Base-by-base conservation (phyloP, 352 stramenopile species). In the Peronospora tabacina region DNA sequence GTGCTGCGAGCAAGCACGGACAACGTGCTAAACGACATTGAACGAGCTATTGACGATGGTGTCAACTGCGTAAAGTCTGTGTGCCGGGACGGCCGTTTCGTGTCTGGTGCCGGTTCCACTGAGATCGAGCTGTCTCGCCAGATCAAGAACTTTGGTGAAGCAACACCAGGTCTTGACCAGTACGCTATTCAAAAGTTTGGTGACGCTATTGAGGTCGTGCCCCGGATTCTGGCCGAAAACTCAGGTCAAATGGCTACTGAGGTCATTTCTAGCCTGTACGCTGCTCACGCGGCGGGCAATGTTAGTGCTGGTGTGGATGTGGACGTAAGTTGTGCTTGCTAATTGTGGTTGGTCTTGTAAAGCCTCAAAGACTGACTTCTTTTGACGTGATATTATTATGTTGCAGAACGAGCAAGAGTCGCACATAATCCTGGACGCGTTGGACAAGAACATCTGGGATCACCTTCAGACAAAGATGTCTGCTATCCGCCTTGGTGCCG, bases 181-280 rank as follows among this genome's bases (percentile, higher is more conserved):
- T 99, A 99, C 72, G 95, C 96, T 49, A 98, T 99, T 69, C 94
- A 96, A 55, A 98, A 98, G 67, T 99, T 99, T 72, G 96, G 90
- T 43, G 96, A 99, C 45, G 94, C 96, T 17, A 80, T 99, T 24
- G 95, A 99, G 69, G 87, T 99, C 33, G 87, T 99, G 30, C 95
- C 96, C 8, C 82, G 95, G 24, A 98, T 96, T 50, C 75, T 99
- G 44, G 95, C 96, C 2, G 96, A 99, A 69, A 99, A 98, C 79
- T 85, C 94, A 1, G 96, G 97, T 22, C 87, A 97, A 69, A 94
- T 98, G 82, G 89, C 90, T 19, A 94, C 80, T 1, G 77, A 91
- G 55, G 82, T 98, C 35, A 74, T 99, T 49, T 96, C 95, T 33
- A 90, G 83, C 34, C 75, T 99, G 49, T 89, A 95, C 54, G 94